Evolutionary conservation across 2,329 filamentous ascomycete species (phyloP).

Genomic region (Fusarium sp.): DNA sequence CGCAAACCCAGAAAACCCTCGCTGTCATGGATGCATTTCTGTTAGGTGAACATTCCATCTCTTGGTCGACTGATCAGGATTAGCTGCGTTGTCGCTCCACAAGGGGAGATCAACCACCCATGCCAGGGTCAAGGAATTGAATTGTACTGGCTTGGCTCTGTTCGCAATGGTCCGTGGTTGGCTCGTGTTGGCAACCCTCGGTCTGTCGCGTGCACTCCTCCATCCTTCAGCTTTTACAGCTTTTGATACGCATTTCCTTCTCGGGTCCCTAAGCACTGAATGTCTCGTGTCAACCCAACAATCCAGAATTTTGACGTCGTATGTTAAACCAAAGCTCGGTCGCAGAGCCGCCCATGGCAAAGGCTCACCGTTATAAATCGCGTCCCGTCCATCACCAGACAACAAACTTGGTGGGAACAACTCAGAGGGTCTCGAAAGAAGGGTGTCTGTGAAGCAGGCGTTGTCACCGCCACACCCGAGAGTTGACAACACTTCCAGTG

Average conservation of each 20-base stretch:
- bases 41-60: slow-evolving; percentile 20
- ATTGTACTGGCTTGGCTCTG: slow-evolving; percentile 9
- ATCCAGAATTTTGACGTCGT: background rate
- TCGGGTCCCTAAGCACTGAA: background rate
- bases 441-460: background rate
- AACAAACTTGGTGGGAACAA: background rate
- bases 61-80: slow-evolving; percentile 11
- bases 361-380: background rate
- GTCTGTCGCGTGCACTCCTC: slow-evolving; percentile 23
- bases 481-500: slow-evolving; percentile 12
- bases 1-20: slow-evolving; percentile 1
- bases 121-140: background rate
- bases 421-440: slow-evolving; percentile 1
- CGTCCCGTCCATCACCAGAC: background rate
- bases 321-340: background rate
- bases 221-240: background rate
- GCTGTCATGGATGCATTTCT: slow-evolving; percentile 15
- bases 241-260: background rate
- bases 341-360: background rate
- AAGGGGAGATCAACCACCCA: slow-evolving; percentile 20
- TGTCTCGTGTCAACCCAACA: background rate
- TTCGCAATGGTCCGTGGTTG: slow-evolving; percentile 16
- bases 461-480: slow-evolving; percentile 2
- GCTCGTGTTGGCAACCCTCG: slow-evolving; percentile 18
- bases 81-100: slow-evolving; percentile 28